Percentiles rank a stretch among this genome's conserved stretches.
Evolutionary conservation across 805 yeast species (phyloP).

Genomic region (Tetrapisispora fleetii): DNA sequence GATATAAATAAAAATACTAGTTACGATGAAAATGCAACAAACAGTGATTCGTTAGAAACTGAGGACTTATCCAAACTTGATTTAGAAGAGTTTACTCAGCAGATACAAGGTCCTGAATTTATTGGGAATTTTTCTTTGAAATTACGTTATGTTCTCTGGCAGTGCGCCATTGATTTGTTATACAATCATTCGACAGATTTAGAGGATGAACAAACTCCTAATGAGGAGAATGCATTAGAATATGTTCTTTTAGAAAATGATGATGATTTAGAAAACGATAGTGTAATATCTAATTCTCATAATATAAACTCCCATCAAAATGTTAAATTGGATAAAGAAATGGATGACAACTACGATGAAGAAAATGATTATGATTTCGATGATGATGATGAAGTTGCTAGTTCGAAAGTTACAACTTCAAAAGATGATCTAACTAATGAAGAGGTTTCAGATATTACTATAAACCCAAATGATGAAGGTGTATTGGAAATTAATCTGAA

Average conservation of each 20-base stretch:
- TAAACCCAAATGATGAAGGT: not conserved
- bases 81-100: slow-evolving; percentile 31
- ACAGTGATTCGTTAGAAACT: not conserved
- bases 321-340: not conserved
- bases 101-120: slow-evolving; percentile 37
- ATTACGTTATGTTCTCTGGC: slow-evolving; percentile 61
- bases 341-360: not conserved
- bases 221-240: slow-evolving; percentile 8
- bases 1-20: not conserved
- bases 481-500: slow-evolving; percentile 24
- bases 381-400: slow-evolving; percentile 3
- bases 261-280: not conserved
- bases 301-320: too few species aligned
- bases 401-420: not conserved
- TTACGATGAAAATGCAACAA: not conserved
- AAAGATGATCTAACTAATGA: slow-evolving; percentile 5
- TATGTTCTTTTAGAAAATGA: slow-evolving; percentile 5
- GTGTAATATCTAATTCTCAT: not conserved
- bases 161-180: slow-evolving; percentile 36
- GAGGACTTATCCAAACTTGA: slow-evolving; percentile 32
- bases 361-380: not conserved
- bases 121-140: slow-evolving; percentile 52
- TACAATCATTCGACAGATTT: slow-evolving; percentile 29
- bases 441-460: not conserved
- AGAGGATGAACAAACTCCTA: slow-evolving; percentile 13